Evolutionary conservation across 225 moss, liverwort and hornwort genomes (phyloP).

Genomic region (Marchantia polymorpha): DNA sequence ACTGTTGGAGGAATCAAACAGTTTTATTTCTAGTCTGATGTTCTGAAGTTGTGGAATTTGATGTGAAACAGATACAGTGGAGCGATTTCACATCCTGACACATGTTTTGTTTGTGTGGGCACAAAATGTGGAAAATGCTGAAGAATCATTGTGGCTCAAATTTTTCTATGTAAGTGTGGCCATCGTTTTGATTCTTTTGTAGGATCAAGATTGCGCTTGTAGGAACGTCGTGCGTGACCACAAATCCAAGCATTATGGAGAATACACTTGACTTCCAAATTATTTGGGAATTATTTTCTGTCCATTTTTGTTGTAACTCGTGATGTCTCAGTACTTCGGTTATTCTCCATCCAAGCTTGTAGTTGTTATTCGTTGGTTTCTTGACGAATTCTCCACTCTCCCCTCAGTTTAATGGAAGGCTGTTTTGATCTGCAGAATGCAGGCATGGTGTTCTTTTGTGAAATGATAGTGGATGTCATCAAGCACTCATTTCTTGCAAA

Average conservation of each 20-base stretch:
- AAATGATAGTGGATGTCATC: conserved; percentile 90
- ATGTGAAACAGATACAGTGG: conserved; percentile 81
- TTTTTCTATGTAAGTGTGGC: conserved; percentile 61
- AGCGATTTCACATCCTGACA: conserved; percentile 94
- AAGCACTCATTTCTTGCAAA: conserved; percentile 97
- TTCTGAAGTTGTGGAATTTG: neutral
- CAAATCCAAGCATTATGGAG: no score
- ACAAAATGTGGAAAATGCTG: conserved; percentile 83
- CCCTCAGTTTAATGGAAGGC: neutral
- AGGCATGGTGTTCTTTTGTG: conserved; percentile 85
- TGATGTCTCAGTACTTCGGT: no score
- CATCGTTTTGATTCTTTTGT: no score
- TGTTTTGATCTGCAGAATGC: conserved; percentile 67
- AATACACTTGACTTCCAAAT: no score
- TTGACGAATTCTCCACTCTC: neutral
- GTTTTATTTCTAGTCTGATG: no score
- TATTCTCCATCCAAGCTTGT: neutral
- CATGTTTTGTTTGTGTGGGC: conserved; percentile 94
- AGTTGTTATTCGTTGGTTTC: neutral
- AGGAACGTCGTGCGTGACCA: no score
- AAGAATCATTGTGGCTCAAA: conserved; percentile 76
- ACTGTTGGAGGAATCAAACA: no score
- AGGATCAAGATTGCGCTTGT: no score
- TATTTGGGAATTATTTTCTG: no score
- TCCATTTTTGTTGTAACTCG: no score